Conservation (phyloP, 441 rosid species). For the Erysimum cheiri region DNA sequence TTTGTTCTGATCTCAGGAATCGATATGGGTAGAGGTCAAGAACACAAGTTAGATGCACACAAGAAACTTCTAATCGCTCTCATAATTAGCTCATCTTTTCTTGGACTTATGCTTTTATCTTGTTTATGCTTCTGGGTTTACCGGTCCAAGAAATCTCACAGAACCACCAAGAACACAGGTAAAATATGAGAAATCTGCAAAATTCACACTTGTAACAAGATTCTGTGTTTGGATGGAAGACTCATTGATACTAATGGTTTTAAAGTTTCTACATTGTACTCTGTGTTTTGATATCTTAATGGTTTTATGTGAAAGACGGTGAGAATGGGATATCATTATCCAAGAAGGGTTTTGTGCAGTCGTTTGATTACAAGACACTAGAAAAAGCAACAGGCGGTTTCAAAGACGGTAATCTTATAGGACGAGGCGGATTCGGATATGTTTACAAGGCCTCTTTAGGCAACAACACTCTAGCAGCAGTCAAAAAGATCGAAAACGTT, state of each 20-base stretch:
- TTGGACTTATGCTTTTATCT: conserved; percentile 53
- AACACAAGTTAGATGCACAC: conserved; percentile 55
- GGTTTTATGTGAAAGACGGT: conserved; percentile 16
- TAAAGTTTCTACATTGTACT: neutral
- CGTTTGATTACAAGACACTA: conserved; percentile 64
- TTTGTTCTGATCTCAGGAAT: conserved; percentile 51
- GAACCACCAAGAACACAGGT: conserved; percentile 45
- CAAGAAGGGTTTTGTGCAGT: conserved; percentile 57
- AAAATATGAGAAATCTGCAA: neutral
- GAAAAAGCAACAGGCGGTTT: conserved; percentile 77
- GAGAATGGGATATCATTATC: conserved; percentile 60
- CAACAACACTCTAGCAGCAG: conserved; percentile 60
- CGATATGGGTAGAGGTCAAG: conserved; percentile 52
- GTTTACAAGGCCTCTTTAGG: conserved; percentile 79
- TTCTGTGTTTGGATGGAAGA: neutral
- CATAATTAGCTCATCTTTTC: conserved; percentile 57
- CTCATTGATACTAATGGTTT: conserved; percentile 3
- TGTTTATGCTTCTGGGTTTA: conserved; percentile 61
- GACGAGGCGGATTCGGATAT: conserved; percentile 82
- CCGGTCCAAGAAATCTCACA: conserved; percentile 48
- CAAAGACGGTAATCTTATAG: conserved; percentile 66
- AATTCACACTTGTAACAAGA: conserved; percentile 6
- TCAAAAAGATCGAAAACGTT: conserved; percentile 73
- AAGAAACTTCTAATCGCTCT: conserved; percentile 58
- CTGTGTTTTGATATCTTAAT: conserved; percentile 4